A percentile compares a stretch with the other conserved stretches of the same genome.
phyloP scores from a whole-genome alignment of 371 early-diverging fungal genomes.

The Apophysomyces trapeziformis region DNA sequence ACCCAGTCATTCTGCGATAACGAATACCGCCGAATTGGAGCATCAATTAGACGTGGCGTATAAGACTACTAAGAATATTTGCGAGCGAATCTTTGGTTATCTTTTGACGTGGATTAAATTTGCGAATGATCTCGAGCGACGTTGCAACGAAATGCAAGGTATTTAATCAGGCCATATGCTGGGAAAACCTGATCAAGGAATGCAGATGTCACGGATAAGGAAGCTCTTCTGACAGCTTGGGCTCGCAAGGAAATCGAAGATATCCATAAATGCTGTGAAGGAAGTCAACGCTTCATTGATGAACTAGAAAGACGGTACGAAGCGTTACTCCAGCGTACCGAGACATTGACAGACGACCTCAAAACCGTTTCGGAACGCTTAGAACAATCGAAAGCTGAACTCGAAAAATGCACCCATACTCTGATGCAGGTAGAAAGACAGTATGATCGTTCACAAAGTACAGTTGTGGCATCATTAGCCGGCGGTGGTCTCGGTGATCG shows the following conservation, averaged over 20 bases:
- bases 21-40: not conserved
- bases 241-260: conserved; percentile 34
- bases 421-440: conserved; percentile 32
- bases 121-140: not conserved
- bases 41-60: not conserved
- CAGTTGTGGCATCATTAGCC: conserved; percentile 30
- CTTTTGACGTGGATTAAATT: not conserved
- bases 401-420: conserved; percentile 31
- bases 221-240: conserved; percentile 25
- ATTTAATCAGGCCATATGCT: not conserved
- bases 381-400: conserved; percentile 20
- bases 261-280: conserved; percentile 26
- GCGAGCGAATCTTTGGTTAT: conserved; percentile 1
- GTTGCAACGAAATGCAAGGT: not conserved
- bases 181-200: not conserved
- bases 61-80: not conserved
- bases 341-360: conserved; percentile 10
- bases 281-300: conserved; percentile 21
- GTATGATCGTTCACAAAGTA: conserved; percentile 41
- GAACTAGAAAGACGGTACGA: conserved; percentile 28
- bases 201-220: conserved; percentile 7
- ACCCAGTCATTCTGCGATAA: not conserved
- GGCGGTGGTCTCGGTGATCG: conserved; percentile 32
- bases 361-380: conserved; percentile 21
- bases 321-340: conserved; percentile 19